Evolutionary conservation across 768 basidiomycete species (phyloP).

Genomic region (Scleroderma citrinum): DNA sequence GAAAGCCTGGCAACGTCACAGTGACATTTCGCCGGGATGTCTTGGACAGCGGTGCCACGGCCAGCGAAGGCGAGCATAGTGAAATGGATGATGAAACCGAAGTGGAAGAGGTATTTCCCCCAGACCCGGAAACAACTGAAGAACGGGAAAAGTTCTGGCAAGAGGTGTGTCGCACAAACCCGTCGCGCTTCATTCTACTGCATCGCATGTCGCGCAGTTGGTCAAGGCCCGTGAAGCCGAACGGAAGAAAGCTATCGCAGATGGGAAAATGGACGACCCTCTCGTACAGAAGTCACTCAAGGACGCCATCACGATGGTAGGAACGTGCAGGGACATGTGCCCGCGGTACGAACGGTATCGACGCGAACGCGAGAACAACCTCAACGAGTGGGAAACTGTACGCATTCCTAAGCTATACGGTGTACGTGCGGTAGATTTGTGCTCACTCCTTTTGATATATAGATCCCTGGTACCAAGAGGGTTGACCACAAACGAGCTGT

Average conservation of each 20-base stretch:
- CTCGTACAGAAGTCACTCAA: constrained; percentile 71
- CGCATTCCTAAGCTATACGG: constrained; percentile 18
- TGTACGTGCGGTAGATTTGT: constrained; percentile 7
- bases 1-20: constrained; percentile 38
- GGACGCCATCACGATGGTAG: constrained; percentile 88
- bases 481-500: constrained; percentile 86
- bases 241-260: constrained; percentile 65
- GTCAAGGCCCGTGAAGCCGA: constrained; percentile 70
- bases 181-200: constrained; percentile 9
- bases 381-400: constrained; percentile 84
- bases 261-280: constrained; percentile 88
- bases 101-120: constrained; percentile 35
- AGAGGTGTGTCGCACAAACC: constrained; percentile 45
- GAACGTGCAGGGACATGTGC: constrained; percentile 92
- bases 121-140: constrained; percentile 50
- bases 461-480: constrained; percentile 79
- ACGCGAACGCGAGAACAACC: constrained; percentile 82
- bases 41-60: constrained; percentile 25
- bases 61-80: constrained; percentile 32
- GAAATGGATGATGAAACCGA: constrained; percentile 29
- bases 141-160: constrained; percentile 67
- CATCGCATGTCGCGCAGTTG: constrained; percentile 38
- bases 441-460: constrained; percentile 35
- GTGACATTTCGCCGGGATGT: constrained; percentile 28
- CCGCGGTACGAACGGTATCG: constrained; percentile 90